Conservation (phyloP, 2,329 filamentous ascomycete species). For the Cladophialophora chaetospira region DNA sequence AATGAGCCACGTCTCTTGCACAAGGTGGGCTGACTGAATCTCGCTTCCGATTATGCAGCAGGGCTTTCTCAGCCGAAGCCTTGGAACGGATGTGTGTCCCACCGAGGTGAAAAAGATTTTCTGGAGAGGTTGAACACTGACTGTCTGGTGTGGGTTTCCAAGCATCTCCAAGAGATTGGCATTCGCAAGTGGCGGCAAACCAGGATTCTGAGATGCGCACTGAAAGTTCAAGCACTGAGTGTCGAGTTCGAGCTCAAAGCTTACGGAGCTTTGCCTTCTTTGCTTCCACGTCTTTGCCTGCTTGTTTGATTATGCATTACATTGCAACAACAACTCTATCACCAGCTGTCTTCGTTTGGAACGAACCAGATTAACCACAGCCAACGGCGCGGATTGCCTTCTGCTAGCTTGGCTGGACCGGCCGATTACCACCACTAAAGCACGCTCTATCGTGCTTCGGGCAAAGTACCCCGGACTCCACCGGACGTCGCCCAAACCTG, state of each 20-base stretch:
- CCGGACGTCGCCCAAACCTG: conserved; percentile 7
- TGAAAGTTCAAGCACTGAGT: conserved; percentile 8
- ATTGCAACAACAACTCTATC: neutral
- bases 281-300: neutral
- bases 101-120: neutral
- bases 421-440: conserved; percentile 9
- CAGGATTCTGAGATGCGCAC: neutral
- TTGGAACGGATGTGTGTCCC: neutral
- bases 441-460: conserved; percentile 9
- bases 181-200: neutral
- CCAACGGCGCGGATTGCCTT: neutral
- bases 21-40: neutral
- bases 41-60: neutral
- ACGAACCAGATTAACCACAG: neutral
- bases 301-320: neutral
- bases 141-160: conserved; percentile 3
- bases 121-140: neutral
- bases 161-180: conserved; percentile 7
- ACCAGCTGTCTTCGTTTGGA: neutral
- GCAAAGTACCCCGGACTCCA: conserved; percentile 14
- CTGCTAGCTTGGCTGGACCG: conserved; percentile 7
- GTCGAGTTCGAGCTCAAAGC: neutral
- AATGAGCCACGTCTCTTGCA: neutral
- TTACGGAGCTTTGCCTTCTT: neutral
- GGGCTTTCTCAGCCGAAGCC: neutral